phyloP scores from a whole-genome alignment of 139 green algal genomes.

The Mesotaenium endlicherianum region DNA sequence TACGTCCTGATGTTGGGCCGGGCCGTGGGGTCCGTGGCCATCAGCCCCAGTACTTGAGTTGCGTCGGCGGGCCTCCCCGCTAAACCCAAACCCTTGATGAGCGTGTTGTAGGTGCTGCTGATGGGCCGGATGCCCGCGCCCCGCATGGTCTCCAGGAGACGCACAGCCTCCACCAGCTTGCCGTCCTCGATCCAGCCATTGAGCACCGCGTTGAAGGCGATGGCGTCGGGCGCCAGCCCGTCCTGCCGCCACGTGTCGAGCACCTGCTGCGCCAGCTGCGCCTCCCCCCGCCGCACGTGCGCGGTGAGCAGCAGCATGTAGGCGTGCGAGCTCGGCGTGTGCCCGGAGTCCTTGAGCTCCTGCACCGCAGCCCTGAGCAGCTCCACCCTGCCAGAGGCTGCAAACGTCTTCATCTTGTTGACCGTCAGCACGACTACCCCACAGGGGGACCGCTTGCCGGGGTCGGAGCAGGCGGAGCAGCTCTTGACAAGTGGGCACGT shows the following conservation, averaged over 20 bases:
- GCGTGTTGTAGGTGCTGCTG: slow-evolving; percentile 23
- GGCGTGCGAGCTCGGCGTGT: no score
- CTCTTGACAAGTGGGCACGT: no score
- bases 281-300: neutral
- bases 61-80: neutral
- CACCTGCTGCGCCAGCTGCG: neutral
- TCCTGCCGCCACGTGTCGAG: slow-evolving; percentile 17
- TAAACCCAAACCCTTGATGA: slow-evolving; percentile 22
- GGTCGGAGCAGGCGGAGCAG: no score
- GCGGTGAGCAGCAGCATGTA: slow-evolving; percentile 12
- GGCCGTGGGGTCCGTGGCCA: neutral
- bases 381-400: no score
- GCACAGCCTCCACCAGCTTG: slow-evolving; percentile 9
- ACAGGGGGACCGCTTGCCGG: no score
- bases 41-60: neutral
- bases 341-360: no score
- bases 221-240: slow-evolving; percentile 2
- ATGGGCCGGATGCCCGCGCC: neutral
- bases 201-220: slow-evolving; percentile 18
- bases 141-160: neutral
- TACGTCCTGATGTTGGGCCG: slow-evolving; percentile 10
- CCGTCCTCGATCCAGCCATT: slow-evolving; percentile 10
- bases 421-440: no score
- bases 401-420: no score
- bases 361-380: no score